phyloP scores from a whole-genome alignment of 2,329 filamentous ascomycete genomes.

The Leptographium galeiforme region DNA sequence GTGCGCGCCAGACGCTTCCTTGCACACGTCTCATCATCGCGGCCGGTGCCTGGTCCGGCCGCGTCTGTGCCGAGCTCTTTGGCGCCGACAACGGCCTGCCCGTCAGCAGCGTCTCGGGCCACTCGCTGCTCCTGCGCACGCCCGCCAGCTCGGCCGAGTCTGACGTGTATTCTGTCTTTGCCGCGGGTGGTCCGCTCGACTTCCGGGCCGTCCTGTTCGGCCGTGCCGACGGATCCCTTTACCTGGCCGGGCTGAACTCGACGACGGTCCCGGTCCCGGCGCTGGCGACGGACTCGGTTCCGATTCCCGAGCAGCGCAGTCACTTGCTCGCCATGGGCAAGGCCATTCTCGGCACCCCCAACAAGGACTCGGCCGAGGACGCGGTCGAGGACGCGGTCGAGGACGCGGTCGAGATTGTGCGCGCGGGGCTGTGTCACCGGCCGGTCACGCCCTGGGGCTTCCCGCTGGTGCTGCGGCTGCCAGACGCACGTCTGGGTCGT shows the following conservation, averaged over 20 bases:
- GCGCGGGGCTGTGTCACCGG: slow-evolving; percentile 57
- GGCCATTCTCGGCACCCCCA: slow-evolving; percentile 29
- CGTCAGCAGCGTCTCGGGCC: slow-evolving; percentile 51
- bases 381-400: slow-evolving; percentile 42
- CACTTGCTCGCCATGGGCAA: slow-evolving; percentile 34
- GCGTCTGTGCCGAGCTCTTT: slow-evolving; percentile 54
- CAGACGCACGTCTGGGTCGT: slow-evolving; percentile 33
- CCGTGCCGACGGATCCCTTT: slow-evolving; percentile 53
- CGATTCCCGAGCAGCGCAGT: slow-evolving; percentile 32
- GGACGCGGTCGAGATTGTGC: slow-evolving; percentile 46
- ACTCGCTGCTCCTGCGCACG: slow-evolving; percentile 55
- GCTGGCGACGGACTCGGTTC: slow-evolving; percentile 33
- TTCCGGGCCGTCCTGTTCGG: slow-evolving; percentile 64
- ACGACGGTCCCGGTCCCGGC: slow-evolving; percentile 45
- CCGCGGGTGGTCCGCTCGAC: slow-evolving; percentile 33
- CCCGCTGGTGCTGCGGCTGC: slow-evolving; percentile 48
- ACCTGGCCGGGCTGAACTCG: slow-evolving; percentile 60
- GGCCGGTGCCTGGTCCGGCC: slow-evolving; percentile 58
- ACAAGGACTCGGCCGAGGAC: slow-evolving; percentile 22
- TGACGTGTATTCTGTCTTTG: slow-evolving; percentile 53
- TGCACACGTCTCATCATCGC: slow-evolving; percentile 54
- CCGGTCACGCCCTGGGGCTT: slow-evolving; percentile 51
- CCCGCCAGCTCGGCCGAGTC: slow-evolving; percentile 35
- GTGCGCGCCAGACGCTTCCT: slow-evolving; percentile 35
- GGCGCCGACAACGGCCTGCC: slow-evolving; percentile 33